A percentile compares a stretch with the other conserved stretches of the same genome.
Conservation (phyloP, 2,329 filamentous ascomycete species). For the Sarocladium brachiariae region DNA sequence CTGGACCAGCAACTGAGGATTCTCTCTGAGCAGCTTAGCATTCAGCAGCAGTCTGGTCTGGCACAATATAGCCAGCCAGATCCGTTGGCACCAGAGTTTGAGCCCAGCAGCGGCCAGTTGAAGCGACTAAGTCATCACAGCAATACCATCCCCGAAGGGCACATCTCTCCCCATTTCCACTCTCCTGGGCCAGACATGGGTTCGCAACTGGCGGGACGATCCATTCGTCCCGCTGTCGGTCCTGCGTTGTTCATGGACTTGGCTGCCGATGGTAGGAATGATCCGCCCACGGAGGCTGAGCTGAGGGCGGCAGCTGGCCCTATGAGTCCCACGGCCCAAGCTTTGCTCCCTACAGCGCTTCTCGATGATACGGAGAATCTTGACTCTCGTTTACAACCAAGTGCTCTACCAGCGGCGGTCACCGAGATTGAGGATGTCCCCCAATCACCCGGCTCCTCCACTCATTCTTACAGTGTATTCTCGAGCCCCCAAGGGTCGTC, state of each 20-base stretch:
- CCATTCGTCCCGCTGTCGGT: slow-evolving; percentile 36
- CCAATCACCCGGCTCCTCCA: slow-evolving; percentile 56
- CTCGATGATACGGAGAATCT: slow-evolving; percentile 58
- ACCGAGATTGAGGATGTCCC: slow-evolving; percentile 34
- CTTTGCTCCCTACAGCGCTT: slow-evolving; percentile 63
- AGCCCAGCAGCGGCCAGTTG: slow-evolving; percentile 15
- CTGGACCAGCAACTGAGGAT: slow-evolving; percentile 40
- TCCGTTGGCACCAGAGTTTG: slow-evolving; percentile 26
- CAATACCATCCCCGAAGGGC: slow-evolving; percentile 35
- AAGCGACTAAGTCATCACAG: slow-evolving; percentile 43
- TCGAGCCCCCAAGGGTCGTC: slow-evolving; percentile 57
- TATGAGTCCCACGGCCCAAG: slow-evolving; percentile 69
- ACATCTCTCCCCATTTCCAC: slow-evolving; percentile 13
- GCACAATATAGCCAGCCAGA: slow-evolving; percentile 40
- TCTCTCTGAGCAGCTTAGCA: slow-evolving; percentile 39
- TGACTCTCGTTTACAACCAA: slow-evolving; percentile 34
- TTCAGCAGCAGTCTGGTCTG: slow-evolving; percentile 35
- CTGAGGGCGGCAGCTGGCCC: slow-evolving; percentile 58
- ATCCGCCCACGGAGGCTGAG: slow-evolving; percentile 53
- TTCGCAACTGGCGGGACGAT: background rate
- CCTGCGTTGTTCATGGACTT: slow-evolving; percentile 47
- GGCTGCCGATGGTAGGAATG: slow-evolving; percentile 28
- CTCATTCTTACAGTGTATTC: slow-evolving; percentile 47
- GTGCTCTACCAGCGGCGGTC: slow-evolving; percentile 26
- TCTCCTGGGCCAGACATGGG: slow-evolving; percentile 8